Conservation (phyloP, 2,329 filamentous ascomycete species). For the Aspergillus sp. region DNA sequence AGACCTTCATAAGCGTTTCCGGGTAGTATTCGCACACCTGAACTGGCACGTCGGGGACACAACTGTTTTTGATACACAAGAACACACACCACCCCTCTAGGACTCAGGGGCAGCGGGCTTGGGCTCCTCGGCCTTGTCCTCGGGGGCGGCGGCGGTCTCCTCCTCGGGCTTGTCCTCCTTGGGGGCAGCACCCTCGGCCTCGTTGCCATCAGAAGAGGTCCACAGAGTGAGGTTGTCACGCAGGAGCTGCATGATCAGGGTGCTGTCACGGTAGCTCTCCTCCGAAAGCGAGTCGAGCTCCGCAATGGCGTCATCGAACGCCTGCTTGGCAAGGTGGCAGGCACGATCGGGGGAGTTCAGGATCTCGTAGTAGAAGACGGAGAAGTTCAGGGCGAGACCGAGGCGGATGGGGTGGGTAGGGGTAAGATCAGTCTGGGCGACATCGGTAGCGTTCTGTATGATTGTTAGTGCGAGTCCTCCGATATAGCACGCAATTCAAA, state of each 20-base stretch:
- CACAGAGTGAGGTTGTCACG: constrained; percentile 97
- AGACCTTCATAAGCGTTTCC: constrained; percentile 38
- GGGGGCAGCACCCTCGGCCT: constrained; percentile 61
- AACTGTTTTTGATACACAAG: constrained; percentile 31
- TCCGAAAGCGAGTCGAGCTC: constrained; percentile 97
- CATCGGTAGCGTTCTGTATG: constrained; percentile 85
- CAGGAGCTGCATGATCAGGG: constrained; percentile 98
- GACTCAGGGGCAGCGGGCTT: constrained; percentile 40
- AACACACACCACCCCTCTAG: constrained; percentile 32
- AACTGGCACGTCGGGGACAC: constrained; percentile 32
- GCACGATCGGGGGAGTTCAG: constrained; percentile 96
- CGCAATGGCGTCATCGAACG: constrained; percentile 97
- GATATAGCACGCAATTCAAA: neutral
- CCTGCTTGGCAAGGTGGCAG: constrained; percentile 98
- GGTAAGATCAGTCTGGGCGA: constrained; percentile 95
- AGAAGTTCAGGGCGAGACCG: constrained; percentile 97
- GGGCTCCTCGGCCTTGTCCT: constrained; percentile 45
- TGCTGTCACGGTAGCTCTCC: constrained; percentile 98
- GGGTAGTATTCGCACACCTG: constrained; percentile 38
- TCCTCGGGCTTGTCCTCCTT: constrained; percentile 64
- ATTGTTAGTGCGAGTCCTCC: neutral
- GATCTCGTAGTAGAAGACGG: constrained; percentile 99
- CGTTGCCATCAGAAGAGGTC: constrained; percentile 89
- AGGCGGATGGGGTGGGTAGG: constrained; percentile 98
- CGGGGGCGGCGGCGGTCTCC: constrained; percentile 49